Percentiles rank a stretch among this genome's conserved stretches.
Evolutionary conservation across 495 filamentous ascomycete species (phyloP).

Genomic region (Cetradonia linearis): DNA sequence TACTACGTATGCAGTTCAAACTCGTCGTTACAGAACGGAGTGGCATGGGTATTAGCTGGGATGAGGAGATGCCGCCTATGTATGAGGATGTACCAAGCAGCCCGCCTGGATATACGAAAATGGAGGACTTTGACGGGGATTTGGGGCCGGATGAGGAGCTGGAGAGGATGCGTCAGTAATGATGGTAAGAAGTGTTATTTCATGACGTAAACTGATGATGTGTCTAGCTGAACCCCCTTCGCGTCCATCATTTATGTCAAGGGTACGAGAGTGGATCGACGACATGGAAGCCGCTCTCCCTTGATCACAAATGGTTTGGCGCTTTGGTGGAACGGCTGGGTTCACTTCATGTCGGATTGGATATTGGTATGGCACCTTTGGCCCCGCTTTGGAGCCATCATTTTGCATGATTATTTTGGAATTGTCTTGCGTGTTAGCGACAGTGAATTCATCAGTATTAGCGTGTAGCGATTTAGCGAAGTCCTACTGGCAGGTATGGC

Average conservation of each 20-base stretch:
- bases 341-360: neutral
- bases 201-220: neutral
- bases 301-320: neutral
- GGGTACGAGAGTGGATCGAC: neutral
- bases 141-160: conserved; percentile 17
- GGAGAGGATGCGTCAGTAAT: conserved; percentile 13
- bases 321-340: neutral
- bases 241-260: neutral
- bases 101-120: conserved; percentile 64
- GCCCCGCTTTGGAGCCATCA: neutral
- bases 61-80: conserved; percentile 87
- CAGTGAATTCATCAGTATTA: neutral
- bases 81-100: conserved; percentile 90
- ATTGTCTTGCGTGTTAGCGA: neutral
- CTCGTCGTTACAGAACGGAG: conserved; percentile 69
- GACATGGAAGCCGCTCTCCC: neutral
- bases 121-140: conserved; percentile 32
- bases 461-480: conserved; percentile 1
- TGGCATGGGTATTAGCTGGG: conserved; percentile 91
- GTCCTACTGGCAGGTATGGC: neutral
- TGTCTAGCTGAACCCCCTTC: neutral
- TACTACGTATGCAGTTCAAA: conserved; percentile 87
- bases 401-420: neutral
- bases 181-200: neutral
- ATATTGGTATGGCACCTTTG: neutral